Conservation (phyloP, 2,329 filamentous ascomycete genomes). For the Geosmithia flava region DNA sequence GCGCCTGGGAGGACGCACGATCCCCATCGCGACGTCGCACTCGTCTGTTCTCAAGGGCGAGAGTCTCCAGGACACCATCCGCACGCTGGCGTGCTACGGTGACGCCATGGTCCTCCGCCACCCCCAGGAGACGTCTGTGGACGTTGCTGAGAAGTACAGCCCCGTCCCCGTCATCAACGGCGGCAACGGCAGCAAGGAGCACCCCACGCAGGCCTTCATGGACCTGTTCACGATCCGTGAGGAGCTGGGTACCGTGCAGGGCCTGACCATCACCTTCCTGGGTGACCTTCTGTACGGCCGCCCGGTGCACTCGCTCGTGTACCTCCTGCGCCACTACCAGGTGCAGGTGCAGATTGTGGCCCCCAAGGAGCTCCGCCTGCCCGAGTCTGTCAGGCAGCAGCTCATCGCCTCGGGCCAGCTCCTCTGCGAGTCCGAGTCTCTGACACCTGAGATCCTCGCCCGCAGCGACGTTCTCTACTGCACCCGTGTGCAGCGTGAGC, state of each 20-base stretch:
- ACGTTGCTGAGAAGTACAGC: slow-evolving; percentile 75
- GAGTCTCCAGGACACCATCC: slow-evolving; percentile 81
- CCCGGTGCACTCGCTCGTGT: slow-evolving; percentile 88
- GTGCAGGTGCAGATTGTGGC: slow-evolving; percentile 87
- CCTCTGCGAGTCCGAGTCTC: slow-evolving; percentile 57
- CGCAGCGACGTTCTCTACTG: slow-evolving; percentile 90
- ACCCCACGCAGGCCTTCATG: slow-evolving; percentile 94
- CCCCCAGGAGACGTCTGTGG: slow-evolving; percentile 68
- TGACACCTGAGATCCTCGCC: slow-evolving; percentile 79
- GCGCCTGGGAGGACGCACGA: slow-evolving; percentile 78
- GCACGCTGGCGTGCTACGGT: slow-evolving; percentile 86
- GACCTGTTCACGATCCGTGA: slow-evolving; percentile 98
- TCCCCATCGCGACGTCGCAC: slow-evolving; percentile 68
- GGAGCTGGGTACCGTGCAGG: slow-evolving; percentile 89
- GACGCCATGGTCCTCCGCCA: slow-evolving; percentile 96
- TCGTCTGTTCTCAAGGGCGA: slow-evolving; percentile 94
- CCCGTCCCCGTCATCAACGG: slow-evolving; percentile 93
- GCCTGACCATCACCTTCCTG: slow-evolving; percentile 89
- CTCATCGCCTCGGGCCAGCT: slow-evolving; percentile 67
- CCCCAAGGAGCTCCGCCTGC: slow-evolving; percentile 67
- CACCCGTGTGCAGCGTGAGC: slow-evolving; percentile 92
- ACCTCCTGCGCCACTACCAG: slow-evolving; percentile 90
- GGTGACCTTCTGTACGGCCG: slow-evolving; percentile 90
- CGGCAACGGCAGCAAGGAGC: slow-evolving; percentile 89
- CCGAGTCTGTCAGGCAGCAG: slow-evolving; percentile 58